Conservation (phyloP, 2,329 filamentous ascomycete genomes). For the Canariomyces notabilis region DNA sequence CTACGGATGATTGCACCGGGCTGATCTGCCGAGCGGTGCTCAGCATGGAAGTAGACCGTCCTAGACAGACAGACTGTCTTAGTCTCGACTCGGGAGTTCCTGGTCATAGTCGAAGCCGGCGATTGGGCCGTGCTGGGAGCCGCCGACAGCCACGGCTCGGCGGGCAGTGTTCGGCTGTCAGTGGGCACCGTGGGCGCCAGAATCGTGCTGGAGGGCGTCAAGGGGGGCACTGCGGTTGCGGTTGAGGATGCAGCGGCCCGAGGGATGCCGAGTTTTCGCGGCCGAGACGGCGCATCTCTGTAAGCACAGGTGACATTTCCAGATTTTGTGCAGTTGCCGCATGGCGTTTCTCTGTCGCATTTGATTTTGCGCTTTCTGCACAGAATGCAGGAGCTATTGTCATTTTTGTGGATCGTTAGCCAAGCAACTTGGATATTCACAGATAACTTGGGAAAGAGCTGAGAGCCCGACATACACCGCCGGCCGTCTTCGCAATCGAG, state of each 20-base stretch:
- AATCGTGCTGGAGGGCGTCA: not conserved
- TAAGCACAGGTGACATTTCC: constrained; percentile 33
- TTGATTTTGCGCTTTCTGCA: constrained; percentile 41
- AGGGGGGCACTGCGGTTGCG: not conserved
- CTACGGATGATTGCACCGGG: constrained; percentile 34
- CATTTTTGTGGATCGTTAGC: not conserved
- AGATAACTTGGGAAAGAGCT: not conserved
- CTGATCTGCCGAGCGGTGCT: constrained; percentile 31
- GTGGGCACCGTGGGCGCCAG: constrained; percentile 20
- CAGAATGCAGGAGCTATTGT: constrained; percentile 35
- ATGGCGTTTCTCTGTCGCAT: constrained; percentile 39
- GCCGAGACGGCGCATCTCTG: constrained; percentile 20
- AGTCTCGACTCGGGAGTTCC: constrained; percentile 32
- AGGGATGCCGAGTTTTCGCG: not conserved
- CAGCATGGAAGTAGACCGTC: constrained; percentile 39
- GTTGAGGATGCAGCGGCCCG: no score
- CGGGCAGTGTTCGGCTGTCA: constrained; percentile 35
- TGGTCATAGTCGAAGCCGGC: constrained; percentile 18
- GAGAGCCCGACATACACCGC: constrained; percentile 10
- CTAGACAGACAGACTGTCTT: constrained; percentile 36
- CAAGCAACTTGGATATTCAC: not conserved
- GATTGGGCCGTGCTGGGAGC: constrained; percentile 5
- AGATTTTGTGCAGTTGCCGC: constrained; percentile 38
- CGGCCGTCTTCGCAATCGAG: constrained; percentile 20
- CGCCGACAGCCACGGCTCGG: constrained; percentile 24